A percentile compares a stretch with the other conserved stretches of the same genome.
These are phyloP conservation scores for Curvularia lunata DNA, from an alignment of 2,329 filamentous ascomycete species.

Conservation along the genomic window DNA sequence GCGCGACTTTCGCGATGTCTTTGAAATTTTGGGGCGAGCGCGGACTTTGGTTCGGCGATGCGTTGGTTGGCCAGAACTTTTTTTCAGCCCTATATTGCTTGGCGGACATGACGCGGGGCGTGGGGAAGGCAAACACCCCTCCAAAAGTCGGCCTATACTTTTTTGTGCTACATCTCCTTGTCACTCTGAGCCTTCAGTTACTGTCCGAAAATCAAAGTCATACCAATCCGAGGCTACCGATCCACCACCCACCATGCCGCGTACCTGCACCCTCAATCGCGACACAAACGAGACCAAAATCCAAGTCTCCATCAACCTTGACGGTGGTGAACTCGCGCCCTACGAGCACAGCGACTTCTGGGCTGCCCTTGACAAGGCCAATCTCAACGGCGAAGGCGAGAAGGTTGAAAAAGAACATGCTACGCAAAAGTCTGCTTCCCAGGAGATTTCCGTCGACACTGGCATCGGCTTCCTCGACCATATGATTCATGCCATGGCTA, in stretches of 20 bases:
- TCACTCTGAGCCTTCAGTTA: not conserved
- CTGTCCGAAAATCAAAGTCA: not conserved
- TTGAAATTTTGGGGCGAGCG: constrained; percentile 33
- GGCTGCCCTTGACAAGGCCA: constrained; percentile 55
- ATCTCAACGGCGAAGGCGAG: constrained; percentile 40
- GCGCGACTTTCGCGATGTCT: constrained; percentile 29
- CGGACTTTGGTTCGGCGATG: constrained; percentile 29
- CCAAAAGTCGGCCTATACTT: constrained; percentile 26
- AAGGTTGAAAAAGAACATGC: constrained; percentile 69
- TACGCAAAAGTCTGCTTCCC: constrained; percentile 80
- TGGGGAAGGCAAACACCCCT: constrained; percentile 23
- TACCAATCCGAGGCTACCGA: not conserved
- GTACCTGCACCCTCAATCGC: constrained; percentile 80
- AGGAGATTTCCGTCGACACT: constrained; percentile 86
- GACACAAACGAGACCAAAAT: constrained; percentile 99
- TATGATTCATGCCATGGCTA: constrained; percentile 96
- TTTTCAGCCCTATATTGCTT: constrained; percentile 41
- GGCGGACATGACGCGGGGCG: constrained; percentile 32
- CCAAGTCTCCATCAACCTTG: constrained; percentile 87
- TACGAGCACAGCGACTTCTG: constrained; percentile 55
- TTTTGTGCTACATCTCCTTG: constrained; percentile 15
- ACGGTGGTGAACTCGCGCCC: constrained; percentile 72
- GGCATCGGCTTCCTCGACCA: constrained; percentile 98
- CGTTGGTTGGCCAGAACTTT: constrained; percentile 30
- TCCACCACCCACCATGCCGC: constrained; percentile 48